Evolutionary conservation across 768 basidiomycete genomes (phyloP).

Genomic region (Lyophyllum decastes): DNA sequence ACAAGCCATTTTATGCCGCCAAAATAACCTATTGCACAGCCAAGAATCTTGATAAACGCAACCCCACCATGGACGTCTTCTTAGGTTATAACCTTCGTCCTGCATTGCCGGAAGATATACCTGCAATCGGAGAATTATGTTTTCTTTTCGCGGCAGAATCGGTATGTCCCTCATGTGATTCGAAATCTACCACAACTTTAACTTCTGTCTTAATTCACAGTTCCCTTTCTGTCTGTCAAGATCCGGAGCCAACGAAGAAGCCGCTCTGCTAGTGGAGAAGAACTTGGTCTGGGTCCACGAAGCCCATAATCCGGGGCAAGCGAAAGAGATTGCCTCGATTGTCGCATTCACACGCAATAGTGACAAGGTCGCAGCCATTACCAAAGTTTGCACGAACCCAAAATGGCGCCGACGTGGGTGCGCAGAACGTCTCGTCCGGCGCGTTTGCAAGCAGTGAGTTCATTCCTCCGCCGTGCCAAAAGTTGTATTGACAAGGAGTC

Average conservation of each 20-base stretch:
- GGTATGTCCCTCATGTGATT: constrained; percentile 38
- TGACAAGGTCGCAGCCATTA: constrained; percentile 58
- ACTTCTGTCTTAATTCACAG: constrained; percentile 22
- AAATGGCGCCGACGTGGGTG: constrained; percentile 53
- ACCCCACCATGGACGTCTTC: constrained; percentile 19
- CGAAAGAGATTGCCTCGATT: constrained; percentile 55
- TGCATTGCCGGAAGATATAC: constrained; percentile 40
- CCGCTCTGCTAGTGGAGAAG: constrained; percentile 45
- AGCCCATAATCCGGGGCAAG: constrained; percentile 28
- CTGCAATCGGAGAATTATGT: constrained; percentile 48
- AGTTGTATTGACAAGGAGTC: constrained; percentile 15
- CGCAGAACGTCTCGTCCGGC: constrained; percentile 62
- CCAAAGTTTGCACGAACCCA: constrained; percentile 69
- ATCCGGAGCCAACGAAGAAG: constrained; percentile 50
- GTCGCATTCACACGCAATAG: constrained; percentile 69
- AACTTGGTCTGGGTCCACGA: constrained; percentile 63
- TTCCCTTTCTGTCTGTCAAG: constrained; percentile 53
- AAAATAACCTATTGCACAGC: constrained; percentile 56
- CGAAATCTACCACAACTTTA: neutral
- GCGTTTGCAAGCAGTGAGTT: constrained; percentile 57
- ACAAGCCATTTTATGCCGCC: constrained; percentile 62
- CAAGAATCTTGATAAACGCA: constrained; percentile 32
- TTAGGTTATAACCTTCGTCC: constrained; percentile 39
- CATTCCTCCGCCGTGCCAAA: neutral
- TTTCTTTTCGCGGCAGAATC: constrained; percentile 58